Base-by-base conservation (phyloP, 2,329 filamentous ascomycete genomes). In the Didymella arachidicola region DNA sequence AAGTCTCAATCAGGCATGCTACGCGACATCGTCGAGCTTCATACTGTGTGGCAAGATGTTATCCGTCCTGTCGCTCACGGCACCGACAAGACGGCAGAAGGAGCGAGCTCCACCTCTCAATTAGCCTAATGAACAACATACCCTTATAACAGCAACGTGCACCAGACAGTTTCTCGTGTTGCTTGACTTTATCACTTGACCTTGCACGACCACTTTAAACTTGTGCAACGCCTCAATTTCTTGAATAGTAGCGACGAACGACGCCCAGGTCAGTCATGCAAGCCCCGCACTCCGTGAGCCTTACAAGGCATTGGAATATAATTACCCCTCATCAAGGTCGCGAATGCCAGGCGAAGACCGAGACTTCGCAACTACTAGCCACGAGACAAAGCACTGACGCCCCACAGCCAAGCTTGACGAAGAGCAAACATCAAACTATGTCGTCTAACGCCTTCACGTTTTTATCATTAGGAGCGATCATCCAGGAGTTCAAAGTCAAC, bases 401-500 rank as follows among this genome's bases (percentile, higher is more conserved):
- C 22, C 22, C 16, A 26, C 7, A 53, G 41, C 22, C 14, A 52
- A 44, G 32, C 42, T 53, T n/a, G 7, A 47, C 34, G 27, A 48
- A 7, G 26, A 18, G 16, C 7, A n/a, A 39, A 26, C n/a, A n/a
- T 2, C 25, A 12, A 12, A 64, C 19, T 53, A 77, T 76, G 74
- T 68, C 73, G 41, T 59, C 64, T 48, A 68, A 72, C 34, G 72
- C 73, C n/a, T 75, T 76, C 55, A 81, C 83, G 42, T 91, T 94
- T 78, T 81, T 94, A 61, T 88, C 90, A 25, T 83, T 91, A 49
- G 91, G 91, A 62, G 91, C 89, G 69, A 91, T 92, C 74, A 89
- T 95, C 74, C 88, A 97, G 76, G 86, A 90, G 72, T 89, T 97
- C 81, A 84, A 83, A 46, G 85, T 98, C 67, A 89, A 84, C 59